Base-by-base conservation (phyloP, 1,284 basidiomycete genomes). In the Malassezia sympodialis region DNA sequence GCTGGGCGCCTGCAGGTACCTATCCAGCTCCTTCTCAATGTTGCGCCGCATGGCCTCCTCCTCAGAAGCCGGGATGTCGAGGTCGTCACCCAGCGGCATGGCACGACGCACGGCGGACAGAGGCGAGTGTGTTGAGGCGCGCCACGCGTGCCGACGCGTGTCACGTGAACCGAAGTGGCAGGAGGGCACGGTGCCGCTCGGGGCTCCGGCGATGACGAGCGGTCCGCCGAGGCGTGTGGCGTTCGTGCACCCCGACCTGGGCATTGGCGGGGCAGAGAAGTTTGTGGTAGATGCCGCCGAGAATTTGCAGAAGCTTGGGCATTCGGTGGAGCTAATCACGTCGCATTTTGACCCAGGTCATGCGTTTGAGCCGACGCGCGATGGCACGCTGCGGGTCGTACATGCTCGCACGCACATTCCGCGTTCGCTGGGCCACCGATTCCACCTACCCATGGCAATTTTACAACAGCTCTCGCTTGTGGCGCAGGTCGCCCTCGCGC, bases 221-320 rank as follows among this genome's bases (percentile, higher is more conserved):
- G 32, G 32, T 6, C 32, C 32, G 32, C 32, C 32, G n/a, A 6
- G 32, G 14, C 32, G 80, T 14, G 80, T 96, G 59, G 90, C 86
- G 3, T 91, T 96, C 76, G 80, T 96, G 52, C 91, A 96, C 74
- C 91, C 91, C 23, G 91, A 96, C 78, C 79, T 96, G 4, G 91
- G 91, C 48, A 93, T 96, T 51, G 91, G 91, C 87, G 93, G 93
- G 12, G 93, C 93, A 0, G 93, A 98, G 76, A 81, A 90, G 41
- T 81, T 96, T 8, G 84, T 98, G 1, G 90, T 96, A n/a, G 93
- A 98, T 75, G 89, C 90, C 15, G 91, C 93, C 0, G 79, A 93
- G 0, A 85, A 88, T 1, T 78, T 98, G 14, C 86, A 96, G 74
- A 78, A 81, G 10, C 80, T 84, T 3, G 93, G 91, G 0, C 90